Base-by-base conservation (phyloP, 2,329 filamentous ascomycete species). In the Fusarium aywerte region DNA sequence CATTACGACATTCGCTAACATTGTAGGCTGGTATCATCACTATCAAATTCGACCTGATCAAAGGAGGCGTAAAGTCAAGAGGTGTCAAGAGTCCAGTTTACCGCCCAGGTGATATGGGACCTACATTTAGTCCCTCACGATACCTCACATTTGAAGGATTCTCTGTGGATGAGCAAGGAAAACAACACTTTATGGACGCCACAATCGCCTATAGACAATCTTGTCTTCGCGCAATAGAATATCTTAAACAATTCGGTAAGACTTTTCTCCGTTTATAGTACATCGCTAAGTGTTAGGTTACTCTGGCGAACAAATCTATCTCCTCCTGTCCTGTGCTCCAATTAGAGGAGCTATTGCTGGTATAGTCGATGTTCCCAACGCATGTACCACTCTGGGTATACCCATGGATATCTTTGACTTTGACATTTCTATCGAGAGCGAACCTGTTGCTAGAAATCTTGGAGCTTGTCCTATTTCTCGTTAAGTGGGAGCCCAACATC, bases 371-470 rank as follows among this genome's bases (percentile, higher is more conserved):
- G 92, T 97, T 47, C 93, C 93, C 0, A 97, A 97, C 75, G 92
- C 91, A 0, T 97, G 94, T 75, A 97, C 93, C 5, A 97, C 94
- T 0, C 82, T 97, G 60, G 93, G 93, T 0, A 76, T 97, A 53
- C 94, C 94, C 1, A 92, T 97, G 84, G 94, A 97, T 79, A 96
- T 97, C 52, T 97, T 97, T 73, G 92, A 96, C 74, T 97, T 97
- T 78, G 93, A 97, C 76, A 95, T 97, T 69, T 87, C 88, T 44
- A 92, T 93, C 84, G 56, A 83, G 82, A 69, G 39, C 15, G 7
- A 82, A 11, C 67, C 84, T 8, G 86, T 85, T 20, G 73, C 68
- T 58, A 51, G 67, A 2, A 61, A 71, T 4, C 81, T 76, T 18
- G 74, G 72, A 11, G 20, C 65, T 21, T 73, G 71, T 36, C 69